These are phyloP conservation scores for Tricholoma hemisulphureum DNA, from an alignment of 768 basidiomycete species.

Conservation along the genomic window DNA sequence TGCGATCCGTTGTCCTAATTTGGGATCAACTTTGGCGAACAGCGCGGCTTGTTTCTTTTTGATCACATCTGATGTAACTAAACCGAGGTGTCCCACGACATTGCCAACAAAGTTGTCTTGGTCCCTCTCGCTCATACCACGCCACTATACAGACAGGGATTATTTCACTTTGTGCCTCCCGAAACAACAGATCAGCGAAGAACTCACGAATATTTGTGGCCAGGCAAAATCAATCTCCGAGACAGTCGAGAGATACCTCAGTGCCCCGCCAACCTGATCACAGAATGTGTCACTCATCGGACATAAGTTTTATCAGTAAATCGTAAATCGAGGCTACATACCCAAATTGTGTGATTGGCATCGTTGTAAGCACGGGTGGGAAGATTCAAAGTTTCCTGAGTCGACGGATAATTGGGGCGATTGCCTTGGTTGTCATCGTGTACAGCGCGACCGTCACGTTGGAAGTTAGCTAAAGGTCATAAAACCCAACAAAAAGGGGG, in stretches of 20 bases:
- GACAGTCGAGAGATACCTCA: constrained; percentile 34
- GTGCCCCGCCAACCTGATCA: constrained; percentile 32
- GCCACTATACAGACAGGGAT: constrained; percentile 26
- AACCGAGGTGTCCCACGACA: constrained; percentile 37
- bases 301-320: not conserved
- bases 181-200: not conserved
- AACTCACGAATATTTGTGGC: constrained; percentile 32
- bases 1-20: constrained; percentile 35
- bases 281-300: not conserved
- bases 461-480: constrained; percentile 33
- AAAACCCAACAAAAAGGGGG: not conserved
- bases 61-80: constrained; percentile 26
- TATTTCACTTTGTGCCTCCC: not conserved
- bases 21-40: constrained; percentile 37
- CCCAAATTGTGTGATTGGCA: constrained; percentile 41
- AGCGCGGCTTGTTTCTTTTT: constrained; percentile 31
- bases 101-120: constrained; percentile 38
- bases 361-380: constrained; percentile 33
- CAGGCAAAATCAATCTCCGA: constrained; percentile 40
- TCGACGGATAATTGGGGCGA: constrained; percentile 39
- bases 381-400: constrained; percentile 32
- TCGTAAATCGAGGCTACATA: not conserved
- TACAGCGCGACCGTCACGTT: constrained; percentile 38
- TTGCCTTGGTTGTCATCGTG: constrained; percentile 35
- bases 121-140: constrained; percentile 31